Conservation (phyloP, 352 stramenopile species). For the Phytophthora foliorum region DNA sequence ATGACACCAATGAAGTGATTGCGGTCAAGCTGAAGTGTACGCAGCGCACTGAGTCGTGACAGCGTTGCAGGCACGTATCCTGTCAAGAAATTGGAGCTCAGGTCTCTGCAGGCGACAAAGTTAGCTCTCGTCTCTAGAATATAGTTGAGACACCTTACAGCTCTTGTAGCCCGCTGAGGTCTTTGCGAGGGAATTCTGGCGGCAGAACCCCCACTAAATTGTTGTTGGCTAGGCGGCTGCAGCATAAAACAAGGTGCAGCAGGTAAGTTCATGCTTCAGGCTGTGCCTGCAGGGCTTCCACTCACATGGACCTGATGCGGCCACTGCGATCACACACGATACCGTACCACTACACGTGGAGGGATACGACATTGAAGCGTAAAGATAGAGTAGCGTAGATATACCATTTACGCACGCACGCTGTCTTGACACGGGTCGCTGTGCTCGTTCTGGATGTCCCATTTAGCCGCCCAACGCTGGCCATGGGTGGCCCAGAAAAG, state of each 20-base stretch:
- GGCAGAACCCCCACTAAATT: slow-evolving; percentile 73
- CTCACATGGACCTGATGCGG: slow-evolving; percentile 68
- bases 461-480: slow-evolving; percentile 53
- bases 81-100: slow-evolving; percentile 79
- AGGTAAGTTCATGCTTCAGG: background rate
- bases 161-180: slow-evolving; percentile 62
- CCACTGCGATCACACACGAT: slow-evolving; percentile 62
- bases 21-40: slow-evolving; percentile 61
- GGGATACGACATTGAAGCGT: background rate
- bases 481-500: slow-evolving; percentile 75
- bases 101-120: slow-evolving; percentile 44
- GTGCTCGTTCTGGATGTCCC: slow-evolving; percentile 73
- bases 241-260: slow-evolving; percentile 1
- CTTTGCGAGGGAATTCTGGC: slow-evolving; percentile 55
- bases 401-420: slow-evolving; percentile 28
- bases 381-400: background rate
- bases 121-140: background rate
- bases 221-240: slow-evolving; percentile 62
- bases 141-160: slow-evolving; percentile 38
- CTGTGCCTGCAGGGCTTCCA: slow-evolving; percentile 7
- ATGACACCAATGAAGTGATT: slow-evolving; percentile 63
- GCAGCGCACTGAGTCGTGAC: slow-evolving; percentile 44
- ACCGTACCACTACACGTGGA: slow-evolving; percentile 60
- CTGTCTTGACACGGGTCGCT: slow-evolving; percentile 71
- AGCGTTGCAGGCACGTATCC: slow-evolving; percentile 57